Evolutionary conservation across 345 rosid species (phyloP).

Genomic region (Psidium guajava): DNA sequence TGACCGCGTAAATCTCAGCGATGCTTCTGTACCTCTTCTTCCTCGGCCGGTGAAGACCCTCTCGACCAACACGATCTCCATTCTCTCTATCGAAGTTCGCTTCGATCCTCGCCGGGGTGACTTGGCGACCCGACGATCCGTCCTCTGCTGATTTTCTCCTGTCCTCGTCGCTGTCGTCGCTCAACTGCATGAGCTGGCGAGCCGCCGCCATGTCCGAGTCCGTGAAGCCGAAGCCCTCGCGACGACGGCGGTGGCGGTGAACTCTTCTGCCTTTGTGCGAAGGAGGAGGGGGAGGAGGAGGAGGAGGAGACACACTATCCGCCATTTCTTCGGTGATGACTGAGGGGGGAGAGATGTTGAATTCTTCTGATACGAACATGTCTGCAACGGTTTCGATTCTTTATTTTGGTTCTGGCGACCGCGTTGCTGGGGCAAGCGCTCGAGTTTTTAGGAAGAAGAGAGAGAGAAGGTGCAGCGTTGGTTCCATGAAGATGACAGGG

Average conservation of each 20-base stretch:
- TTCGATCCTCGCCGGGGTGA: constrained; percentile 15
- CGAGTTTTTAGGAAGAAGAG: not conserved
- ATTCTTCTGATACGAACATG: not conserved
- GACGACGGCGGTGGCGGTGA: not conserved
- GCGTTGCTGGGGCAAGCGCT: constrained; percentile 7
- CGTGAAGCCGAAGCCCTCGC: not conserved
- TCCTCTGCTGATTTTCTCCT: not conserved
- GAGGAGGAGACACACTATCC: not conserved
- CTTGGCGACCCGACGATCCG: not conserved
- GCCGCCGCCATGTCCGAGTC: constrained; percentile 26
- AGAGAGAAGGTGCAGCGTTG: constrained; percentile 13
- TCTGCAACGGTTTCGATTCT: not conserved
- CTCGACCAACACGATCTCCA: constrained; percentile 5
- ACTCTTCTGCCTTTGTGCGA: not conserved
- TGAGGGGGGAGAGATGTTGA: not conserved
- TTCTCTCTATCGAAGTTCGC: constrained; percentile 21
- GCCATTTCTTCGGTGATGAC: not conserved
- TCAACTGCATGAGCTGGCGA: constrained; percentile 27
- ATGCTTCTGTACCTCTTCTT: constrained; percentile 22
- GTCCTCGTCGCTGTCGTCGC: constrained; percentile 21
- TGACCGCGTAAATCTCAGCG: constrained; percentile 13
- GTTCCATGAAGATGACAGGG: constrained; percentile 14
- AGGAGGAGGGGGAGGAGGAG: not conserved
- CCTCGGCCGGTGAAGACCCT: not conserved
- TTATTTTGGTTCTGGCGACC: not conserved